Percentiles rank a stretch among this genome's conserved stretches.
phyloP scores from a whole-genome alignment of 1,284 basidiomycete species.

The Pterula multifida region DNA sequence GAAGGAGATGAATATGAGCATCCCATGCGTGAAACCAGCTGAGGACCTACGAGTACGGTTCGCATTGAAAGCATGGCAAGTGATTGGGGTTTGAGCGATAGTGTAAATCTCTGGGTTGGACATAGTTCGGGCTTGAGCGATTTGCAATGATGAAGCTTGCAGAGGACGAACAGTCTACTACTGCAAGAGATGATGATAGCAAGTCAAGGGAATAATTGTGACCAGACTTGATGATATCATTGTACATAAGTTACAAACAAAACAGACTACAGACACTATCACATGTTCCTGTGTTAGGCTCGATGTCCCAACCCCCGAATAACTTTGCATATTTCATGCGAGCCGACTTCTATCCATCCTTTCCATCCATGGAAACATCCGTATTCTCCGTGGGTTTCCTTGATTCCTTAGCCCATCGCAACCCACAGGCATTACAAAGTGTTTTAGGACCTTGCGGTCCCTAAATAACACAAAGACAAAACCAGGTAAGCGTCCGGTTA shows the following conservation, averaged over 20 bases:
- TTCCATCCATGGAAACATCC: conserved; percentile 1
- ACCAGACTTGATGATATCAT: too few relatives aligned
- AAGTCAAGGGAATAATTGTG: too few relatives aligned
- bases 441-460: conserved; percentile 79
- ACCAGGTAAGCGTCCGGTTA: conserved; percentile 12
- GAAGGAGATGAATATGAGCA: conserved; percentile 9
- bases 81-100: conserved; percentile 76
- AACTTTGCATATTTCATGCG: too few relatives aligned
- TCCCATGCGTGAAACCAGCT: conserved; percentile 5
- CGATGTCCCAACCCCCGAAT: too few relatives aligned
- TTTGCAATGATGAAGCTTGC: conserved; percentile 25
- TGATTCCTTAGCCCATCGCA: conserved; percentile 70
- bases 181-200: conserved; percentile 22
- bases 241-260: too few relatives aligned
- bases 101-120: conserved; percentile 26
- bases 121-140: neutral
- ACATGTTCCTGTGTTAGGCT: too few relatives aligned
- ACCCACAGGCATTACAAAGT: conserved; percentile 77
- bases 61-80: conserved; percentile 86
- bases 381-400: conserved; percentile 23
- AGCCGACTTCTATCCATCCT: too few relatives aligned
- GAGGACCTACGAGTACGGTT: conserved; percentile 68
- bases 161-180: conserved; percentile 74
- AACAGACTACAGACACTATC: too few relatives aligned
- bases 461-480: conserved; percentile 23